Base-by-base conservation (phyloP, 2,329 filamentous ascomycete genomes). In the Chalara sp. region DNA sequence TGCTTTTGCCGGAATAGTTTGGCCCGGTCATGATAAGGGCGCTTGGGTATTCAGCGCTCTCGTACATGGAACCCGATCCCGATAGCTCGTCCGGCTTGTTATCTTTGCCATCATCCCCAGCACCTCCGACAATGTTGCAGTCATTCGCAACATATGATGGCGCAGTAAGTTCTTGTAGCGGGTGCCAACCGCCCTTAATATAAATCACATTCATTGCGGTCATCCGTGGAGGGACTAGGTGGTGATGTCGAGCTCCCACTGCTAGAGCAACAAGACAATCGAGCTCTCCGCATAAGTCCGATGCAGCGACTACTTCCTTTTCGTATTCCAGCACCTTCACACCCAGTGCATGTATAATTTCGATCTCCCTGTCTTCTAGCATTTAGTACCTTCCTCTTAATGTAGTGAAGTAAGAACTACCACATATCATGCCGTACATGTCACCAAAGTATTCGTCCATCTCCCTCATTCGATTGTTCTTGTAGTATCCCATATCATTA, bases 1-100 rank as follows among this genome's bases (percentile, higher is more conserved):
- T 81, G 59, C 90, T 97, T 68, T 99, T 99, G 0, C 93, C 93
- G 0, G 93, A 97, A 65, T 93, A 95, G 60, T 99, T 99, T 5
- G 93, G 91, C 0, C 93, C 93, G 0, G 93, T 97, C 61, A 99
- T 68, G 5, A 96, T 72, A 10, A 96, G 66, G 70, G 89, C 85
- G 56, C 79, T 89, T 10, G 87, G 82, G 3, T 64, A 64, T 5
- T 67, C 57, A 10, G 51, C 49, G 21, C 54, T 58, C 3, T 61
- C 55, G 10, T 56, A 47, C 8, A 54, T 21, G 28, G 44, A 45
- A 28, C 46, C 42, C 1, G 53, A 51, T 7, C 41, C 41, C 32
- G 44, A 45, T 6, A 32, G 39, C 13, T 39, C 39, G 4, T 37
- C 28, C 5, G 35, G 31, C 35, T 32, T 12, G 29, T 51, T 42